Evolutionary conservation across 352 stramenopile species (phyloP).

Genomic region (Phytopythium mirpurense): DNA sequence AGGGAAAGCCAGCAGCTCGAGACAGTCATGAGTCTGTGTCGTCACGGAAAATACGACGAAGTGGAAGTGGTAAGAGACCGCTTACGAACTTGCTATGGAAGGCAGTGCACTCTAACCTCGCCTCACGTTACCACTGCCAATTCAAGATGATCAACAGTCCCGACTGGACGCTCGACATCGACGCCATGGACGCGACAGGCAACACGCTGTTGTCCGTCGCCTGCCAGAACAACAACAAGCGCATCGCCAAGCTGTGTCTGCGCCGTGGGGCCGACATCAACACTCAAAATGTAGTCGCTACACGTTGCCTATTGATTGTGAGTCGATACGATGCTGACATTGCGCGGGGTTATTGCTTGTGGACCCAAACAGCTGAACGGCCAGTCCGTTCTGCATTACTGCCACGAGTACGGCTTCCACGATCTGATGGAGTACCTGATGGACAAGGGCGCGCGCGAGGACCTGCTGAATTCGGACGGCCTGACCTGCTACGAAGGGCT

Average conservation of each 20-base stretch:
- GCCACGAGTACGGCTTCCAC: slow-evolving; percentile 92
- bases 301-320: not conserved
- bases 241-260: slow-evolving; percentile 93
- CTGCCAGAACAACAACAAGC: slow-evolving; percentile 95
- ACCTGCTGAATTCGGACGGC: slow-evolving; percentile 89
- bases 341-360: not conserved
- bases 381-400: slow-evolving; percentile 92
- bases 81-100: not conserved
- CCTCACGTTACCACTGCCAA: no score
- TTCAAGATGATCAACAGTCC: slow-evolving; percentile 80
- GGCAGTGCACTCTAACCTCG: no score
- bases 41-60: slow-evolving; percentile 89
- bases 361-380: slow-evolving; percentile 62
- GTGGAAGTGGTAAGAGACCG: slow-evolving; percentile 46
- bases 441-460: slow-evolving; percentile 91
- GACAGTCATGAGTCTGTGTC: slow-evolving; percentile 84
- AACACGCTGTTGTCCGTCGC: slow-evolving; percentile 93
- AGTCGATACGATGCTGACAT: not conserved
- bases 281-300: slow-evolving; percentile 78
- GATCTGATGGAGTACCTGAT: slow-evolving; percentile 93
- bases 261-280: slow-evolving; percentile 92
- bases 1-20: slow-evolving; percentile 88
- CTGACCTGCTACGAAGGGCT: slow-evolving; percentile 95
- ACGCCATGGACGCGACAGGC: slow-evolving; percentile 88
- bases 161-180: slow-evolving; percentile 89